Evolutionary conservation across 2,329 filamentous ascomycete species (phyloP).

Genomic region (Hypoxylon sp.): DNA sequence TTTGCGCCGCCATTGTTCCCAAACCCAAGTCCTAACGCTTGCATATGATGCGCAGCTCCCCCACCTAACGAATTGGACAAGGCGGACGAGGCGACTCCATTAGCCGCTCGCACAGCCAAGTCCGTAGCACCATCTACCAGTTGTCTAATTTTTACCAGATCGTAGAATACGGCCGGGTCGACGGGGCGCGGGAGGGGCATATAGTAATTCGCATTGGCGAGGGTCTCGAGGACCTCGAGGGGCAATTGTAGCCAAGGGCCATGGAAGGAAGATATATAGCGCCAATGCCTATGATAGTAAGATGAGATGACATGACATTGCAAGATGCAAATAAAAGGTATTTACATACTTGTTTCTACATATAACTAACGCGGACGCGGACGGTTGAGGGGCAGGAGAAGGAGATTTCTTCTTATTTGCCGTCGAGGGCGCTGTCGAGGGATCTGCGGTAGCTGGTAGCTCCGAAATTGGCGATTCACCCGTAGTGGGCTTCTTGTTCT

Average conservation of each 20-base stretch:
- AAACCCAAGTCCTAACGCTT: constrained; percentile 61
- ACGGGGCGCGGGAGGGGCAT: constrained; percentile 78
- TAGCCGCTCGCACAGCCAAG: constrained; percentile 79
- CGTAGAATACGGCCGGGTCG: constrained; percentile 83
- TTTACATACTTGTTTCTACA: constrained; percentile 73
- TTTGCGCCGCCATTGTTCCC: constrained; percentile 69
- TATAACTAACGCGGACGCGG: constrained; percentile 63
- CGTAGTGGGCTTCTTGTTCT: constrained; percentile 51
- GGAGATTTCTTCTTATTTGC: constrained; percentile 35
- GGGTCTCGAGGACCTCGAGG: constrained; percentile 78
- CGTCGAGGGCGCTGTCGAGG: constrained; percentile 37
- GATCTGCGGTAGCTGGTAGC: constrained; percentile 35
- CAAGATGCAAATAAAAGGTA: no score
- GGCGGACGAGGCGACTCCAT: constrained; percentile 72
- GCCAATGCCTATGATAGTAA: constrained; percentile 72
- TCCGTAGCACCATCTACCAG: constrained; percentile 83
- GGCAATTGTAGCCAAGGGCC: constrained; percentile 85
- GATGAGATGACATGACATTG: no score
- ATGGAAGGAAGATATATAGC: constrained; percentile 83
- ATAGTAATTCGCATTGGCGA: constrained; percentile 82
- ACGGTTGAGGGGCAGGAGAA: constrained; percentile 41
- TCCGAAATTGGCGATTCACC: constrained; percentile 41
- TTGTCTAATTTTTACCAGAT: constrained; percentile 81
- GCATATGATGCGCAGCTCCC: constrained; percentile 51
- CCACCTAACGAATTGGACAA: constrained; percentile 61